Percentiles rank a stretch among this genome's conserved stretches.
Conservation (phyloP, 495 filamentous ascomycete genomes). For the Aspergillus incahuasiensis region DNA sequence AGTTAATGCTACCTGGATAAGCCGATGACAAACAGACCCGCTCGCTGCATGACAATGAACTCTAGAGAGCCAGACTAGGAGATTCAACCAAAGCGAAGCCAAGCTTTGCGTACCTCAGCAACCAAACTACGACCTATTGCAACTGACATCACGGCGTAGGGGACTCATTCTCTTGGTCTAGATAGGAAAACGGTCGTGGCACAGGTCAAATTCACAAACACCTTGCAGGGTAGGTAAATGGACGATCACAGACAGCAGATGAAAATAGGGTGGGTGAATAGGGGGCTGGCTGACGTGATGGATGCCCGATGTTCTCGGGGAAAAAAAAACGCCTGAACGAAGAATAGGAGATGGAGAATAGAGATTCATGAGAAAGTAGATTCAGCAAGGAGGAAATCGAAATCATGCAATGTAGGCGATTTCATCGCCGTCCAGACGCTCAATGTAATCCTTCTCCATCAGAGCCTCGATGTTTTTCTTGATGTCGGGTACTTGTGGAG, state of each 20-base stretch:
- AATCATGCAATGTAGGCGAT: constrained; percentile 79
- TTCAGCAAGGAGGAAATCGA: not conserved
- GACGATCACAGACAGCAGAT: not conserved
- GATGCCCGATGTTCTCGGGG: not conserved
- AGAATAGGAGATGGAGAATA: not conserved
- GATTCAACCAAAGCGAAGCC: not conserved
- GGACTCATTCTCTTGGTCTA: constrained; percentile 9
- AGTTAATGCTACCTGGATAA: not conserved
- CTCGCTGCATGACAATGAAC: not conserved
- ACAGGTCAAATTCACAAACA: not conserved
- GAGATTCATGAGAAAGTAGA: not conserved
- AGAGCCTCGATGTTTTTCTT: constrained; percentile 99
- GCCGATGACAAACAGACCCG: not conserved
- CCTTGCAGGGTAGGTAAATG: not conserved
- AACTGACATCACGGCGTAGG: not conserved
- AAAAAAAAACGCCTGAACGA: not conserved
- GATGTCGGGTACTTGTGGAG: constrained; percentile 89
- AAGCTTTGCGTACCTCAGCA: not conserved
- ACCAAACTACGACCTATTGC: not conserved
- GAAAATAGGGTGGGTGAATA: not conserved
- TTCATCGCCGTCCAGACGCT: constrained; percentile 90
- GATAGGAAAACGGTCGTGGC: not conserved
- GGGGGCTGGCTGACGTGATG: not conserved
- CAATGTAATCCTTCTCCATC: constrained; percentile 98
- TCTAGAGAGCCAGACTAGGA: not conserved